Evolutionary conservation across 306 rosid genomes (phyloP).

Genomic region (Ceratonia siliqua): DNA sequence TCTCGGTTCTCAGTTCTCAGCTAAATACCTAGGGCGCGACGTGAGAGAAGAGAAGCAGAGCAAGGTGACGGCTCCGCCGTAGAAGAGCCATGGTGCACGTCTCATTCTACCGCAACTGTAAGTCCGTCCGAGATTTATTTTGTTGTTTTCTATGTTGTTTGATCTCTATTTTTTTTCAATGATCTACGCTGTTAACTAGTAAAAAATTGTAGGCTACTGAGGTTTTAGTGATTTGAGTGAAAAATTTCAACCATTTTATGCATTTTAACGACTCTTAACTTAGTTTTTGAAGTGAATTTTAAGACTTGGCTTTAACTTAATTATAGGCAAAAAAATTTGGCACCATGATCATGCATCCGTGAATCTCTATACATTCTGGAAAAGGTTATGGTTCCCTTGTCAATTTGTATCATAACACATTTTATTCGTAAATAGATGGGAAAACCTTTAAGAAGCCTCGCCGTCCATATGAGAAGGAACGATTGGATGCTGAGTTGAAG

Average conservation of each 20-base stretch:
- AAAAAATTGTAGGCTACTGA: background rate
- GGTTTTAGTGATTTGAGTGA: background rate
- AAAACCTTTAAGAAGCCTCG: slow-evolving; percentile 80
- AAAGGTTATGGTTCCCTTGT: background rate
- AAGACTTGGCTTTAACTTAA: background rate
- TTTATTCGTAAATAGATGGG: slow-evolving; percentile 44
- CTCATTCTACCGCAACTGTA: slow-evolving; percentile 55
- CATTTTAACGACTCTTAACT: background rate
- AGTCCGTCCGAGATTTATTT: background rate
- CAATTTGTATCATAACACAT: background rate
- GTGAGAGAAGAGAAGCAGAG: background rate
- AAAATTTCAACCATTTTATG: background rate
- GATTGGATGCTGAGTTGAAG: slow-evolving; percentile 64
- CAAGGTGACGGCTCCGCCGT: slow-evolving; percentile 12
- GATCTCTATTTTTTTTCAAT: background rate
- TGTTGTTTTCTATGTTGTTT: background rate
- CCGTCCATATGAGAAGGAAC: slow-evolving; percentile 78
- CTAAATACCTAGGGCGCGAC: background rate
- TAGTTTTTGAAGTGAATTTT: background rate
- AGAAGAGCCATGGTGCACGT: slow-evolving; percentile 62
- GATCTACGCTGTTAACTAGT: background rate
- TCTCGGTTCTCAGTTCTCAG: background rate
- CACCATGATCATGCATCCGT: background rate
- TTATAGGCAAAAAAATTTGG: background rate
- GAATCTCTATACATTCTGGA: background rate